Percentiles rank a stretch among this genome's conserved stretches.
phyloP scores from a whole-genome alignment of 768 basidiomycete genomes.

The Phaeotremella skinneri region DNA sequence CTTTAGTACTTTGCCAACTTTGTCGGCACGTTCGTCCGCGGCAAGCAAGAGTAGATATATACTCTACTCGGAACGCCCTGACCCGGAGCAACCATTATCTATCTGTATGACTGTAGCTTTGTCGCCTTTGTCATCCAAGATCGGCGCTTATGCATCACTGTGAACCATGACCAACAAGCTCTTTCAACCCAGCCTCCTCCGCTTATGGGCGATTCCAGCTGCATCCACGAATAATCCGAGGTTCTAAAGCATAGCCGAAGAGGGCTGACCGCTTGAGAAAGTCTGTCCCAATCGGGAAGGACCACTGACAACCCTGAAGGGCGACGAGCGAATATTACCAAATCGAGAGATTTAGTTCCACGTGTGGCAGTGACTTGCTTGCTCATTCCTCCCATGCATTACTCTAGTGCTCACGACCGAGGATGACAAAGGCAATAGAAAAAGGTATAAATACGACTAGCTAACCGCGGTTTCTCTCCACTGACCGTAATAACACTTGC shows the following conservation, averaged over 20 bases:
- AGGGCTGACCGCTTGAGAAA: background rate
- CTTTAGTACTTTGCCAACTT: conserved; percentile 37
- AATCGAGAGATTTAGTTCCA: background rate
- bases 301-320: background rate
- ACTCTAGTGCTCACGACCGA: too few relatives aligned
- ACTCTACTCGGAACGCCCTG: background rate
- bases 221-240: background rate
- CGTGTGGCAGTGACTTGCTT: background rate
- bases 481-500: background rate
- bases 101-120: too few relatives aligned
- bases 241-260: background rate
- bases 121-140: too few relatives aligned
- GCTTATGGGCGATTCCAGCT: background rate
- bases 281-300: background rate
- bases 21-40: conserved; percentile 35
- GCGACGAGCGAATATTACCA: background rate
- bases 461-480: background rate
- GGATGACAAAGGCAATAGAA: background rate
- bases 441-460: background rate
- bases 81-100: background rate
- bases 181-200: too few relatives aligned
- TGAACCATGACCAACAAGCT: too few relatives aligned
- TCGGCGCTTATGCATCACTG: too few relatives aligned
- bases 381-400: background rate
- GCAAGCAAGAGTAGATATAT: conserved; percentile 23